Evolutionary conservation across 345 rosid genomes (phyloP).

Genomic region (Litchi chinensis): DNA sequence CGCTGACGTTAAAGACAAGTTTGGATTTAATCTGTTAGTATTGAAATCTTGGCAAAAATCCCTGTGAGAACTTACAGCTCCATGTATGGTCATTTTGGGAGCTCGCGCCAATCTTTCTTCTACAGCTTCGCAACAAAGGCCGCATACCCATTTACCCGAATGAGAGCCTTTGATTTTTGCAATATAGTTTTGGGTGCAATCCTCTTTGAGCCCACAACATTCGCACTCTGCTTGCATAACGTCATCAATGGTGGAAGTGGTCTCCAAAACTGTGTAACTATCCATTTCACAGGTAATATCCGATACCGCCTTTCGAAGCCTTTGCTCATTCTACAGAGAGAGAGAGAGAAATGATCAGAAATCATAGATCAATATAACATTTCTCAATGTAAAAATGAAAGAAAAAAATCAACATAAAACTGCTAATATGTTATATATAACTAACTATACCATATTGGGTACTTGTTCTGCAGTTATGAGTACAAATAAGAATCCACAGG

Average conservation of each 20-base stretch:
- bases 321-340: conserved; percentile 27
- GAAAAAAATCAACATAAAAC: neutral
- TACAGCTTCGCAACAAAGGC: conserved; percentile 56
- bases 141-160: conserved; percentile 54
- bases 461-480: neutral
- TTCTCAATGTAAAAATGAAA: neutral
- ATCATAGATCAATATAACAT: neutral
- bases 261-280: conserved; percentile 15
- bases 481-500: neutral
- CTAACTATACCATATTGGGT: neutral
- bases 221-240: conserved; percentile 44
- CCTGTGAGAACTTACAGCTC: conserved; percentile 42
- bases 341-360: neutral
- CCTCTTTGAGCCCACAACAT: conserved; percentile 55
- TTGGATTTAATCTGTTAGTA: conserved; percentile 40
- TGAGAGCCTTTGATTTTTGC: conserved; percentile 28
- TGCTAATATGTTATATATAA: neutral
- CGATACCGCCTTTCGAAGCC: conserved; percentile 37
- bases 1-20: conserved; percentile 40
- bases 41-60: conserved; percentile 50
- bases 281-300: conserved; percentile 34
- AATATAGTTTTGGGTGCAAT: conserved; percentile 44
- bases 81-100: conserved; percentile 27
- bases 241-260: conserved; percentile 13
- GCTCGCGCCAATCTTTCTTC: conserved; percentile 32